phyloP scores from a whole-genome alignment of 2,329 filamentous ascomycete genomes.

The Hypocreales sp. region DNA sequence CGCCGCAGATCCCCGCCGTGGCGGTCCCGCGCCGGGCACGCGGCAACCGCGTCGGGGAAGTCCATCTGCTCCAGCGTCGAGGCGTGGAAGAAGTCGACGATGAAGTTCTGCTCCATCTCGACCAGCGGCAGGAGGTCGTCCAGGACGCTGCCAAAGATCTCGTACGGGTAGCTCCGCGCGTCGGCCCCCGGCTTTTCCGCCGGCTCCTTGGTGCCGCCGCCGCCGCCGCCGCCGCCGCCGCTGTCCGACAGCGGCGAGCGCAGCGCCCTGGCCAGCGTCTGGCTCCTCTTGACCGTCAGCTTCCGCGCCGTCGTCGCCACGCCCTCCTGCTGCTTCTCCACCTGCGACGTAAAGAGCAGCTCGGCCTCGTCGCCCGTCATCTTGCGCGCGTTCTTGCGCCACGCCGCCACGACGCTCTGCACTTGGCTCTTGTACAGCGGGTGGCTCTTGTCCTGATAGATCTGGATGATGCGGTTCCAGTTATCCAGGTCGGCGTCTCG shows the following conservation, averaged over 20 bases:
- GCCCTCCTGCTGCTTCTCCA: slow-evolving; percentile 72
- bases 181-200: slow-evolving; percentile 44
- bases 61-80: slow-evolving; percentile 70
- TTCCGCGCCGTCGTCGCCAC: slow-evolving; percentile 68
- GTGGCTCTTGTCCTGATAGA: slow-evolving; percentile 65
- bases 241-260: slow-evolving; percentile 53
- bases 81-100: slow-evolving; percentile 93
- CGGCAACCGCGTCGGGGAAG: slow-evolving; percentile 66
- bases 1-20: slow-evolving; percentile 57
- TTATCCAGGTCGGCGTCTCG: slow-evolving; percentile 69
- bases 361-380: slow-evolving; percentile 63
- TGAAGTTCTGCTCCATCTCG: slow-evolving; percentile 89
- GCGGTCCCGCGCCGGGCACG: slow-evolving; percentile 49
- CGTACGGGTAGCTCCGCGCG: slow-evolving; percentile 57
- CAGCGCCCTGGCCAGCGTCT: slow-evolving; percentile 64
- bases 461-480: slow-evolving; percentile 65
- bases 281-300: slow-evolving; percentile 84
- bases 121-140: slow-evolving; percentile 73
- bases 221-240: too few relatives aligned
- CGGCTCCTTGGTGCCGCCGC: too few relatives aligned
- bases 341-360: slow-evolving; percentile 70
- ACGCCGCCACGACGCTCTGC: slow-evolving; percentile 57
- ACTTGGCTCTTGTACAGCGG: slow-evolving; percentile 73
- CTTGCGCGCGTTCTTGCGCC: slow-evolving; percentile 68
- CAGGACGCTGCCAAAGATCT: slow-evolving; percentile 66